Base-by-base conservation (phyloP, 2,329 filamentous ascomycete species). In the Cyphellophora attinorum region DNA sequence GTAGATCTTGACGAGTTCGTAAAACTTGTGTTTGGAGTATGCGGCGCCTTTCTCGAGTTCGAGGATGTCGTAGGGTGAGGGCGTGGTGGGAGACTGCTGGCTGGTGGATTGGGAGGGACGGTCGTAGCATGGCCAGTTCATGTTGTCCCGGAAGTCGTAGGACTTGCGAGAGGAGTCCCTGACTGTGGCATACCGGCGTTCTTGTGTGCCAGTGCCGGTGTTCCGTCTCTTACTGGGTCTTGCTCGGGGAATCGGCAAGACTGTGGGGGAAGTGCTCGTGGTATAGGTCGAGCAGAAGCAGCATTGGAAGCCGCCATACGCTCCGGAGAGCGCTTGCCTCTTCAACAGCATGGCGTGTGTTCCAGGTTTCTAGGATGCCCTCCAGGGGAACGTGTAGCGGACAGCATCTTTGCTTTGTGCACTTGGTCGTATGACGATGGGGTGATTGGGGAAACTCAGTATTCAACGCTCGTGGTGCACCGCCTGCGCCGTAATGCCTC, bases 51-150 rank as follows among this genome's bases (percentile, higher is more conserved):
- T 72, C 35, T 65, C 61, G 44, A 72, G 63, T 19, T 72, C 67
- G 51, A 96, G 79, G 53, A 98, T 84, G 52, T 96, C 84, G 62
- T 98, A 96, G 1, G 91, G 91, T 0, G 88, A 89, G 1, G 83
- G 84, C 16, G 56, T 44, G 23, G 34, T 41, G n/a, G n/a, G n/a
- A n/a, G n/a, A n/a, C n/a, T n/a, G n/a, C n/a, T n/a, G n/a, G n/a
- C n/a, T n/a, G n/a, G n/a, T n/a, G n/a, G n/a, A n/a, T n/a, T n/a
- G n/a, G 17, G 34, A 23, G 13, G 34, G 27, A 15, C 4, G 21
- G 21, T 11, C 19, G 12, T 13, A 35, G 37, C 44, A 47, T 5
- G 47, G 47, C 47, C 47, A 49, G 25, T 49, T 49, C 41, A 47
- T 46, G 28, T 48, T 42, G 28, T 49, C 45, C 25, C 44, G 42